A percentile compares a stretch with the other conserved stretches of the same genome.
Evolutionary conservation across 2,329 filamentous ascomycete genomes (phyloP).

Genomic region (Coniosporium tulheliwenetii): DNA sequence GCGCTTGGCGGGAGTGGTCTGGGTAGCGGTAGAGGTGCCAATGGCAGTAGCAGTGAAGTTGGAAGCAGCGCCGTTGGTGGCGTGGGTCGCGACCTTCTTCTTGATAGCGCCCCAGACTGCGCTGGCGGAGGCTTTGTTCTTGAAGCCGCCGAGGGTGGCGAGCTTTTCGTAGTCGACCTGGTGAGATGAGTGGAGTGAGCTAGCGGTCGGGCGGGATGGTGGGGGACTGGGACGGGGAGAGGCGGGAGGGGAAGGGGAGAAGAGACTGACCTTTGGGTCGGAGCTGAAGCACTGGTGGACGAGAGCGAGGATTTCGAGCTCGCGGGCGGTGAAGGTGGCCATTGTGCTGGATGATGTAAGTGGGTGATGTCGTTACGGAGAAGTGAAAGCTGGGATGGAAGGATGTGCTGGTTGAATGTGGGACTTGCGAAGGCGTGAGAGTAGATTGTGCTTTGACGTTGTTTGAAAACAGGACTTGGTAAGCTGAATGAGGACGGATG

Average conservation of each 20-base stretch:
- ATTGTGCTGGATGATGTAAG: not conserved
- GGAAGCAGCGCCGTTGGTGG: not conserved
- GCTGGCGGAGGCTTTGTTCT: conserved; percentile 10
- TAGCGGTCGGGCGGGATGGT: not conserved
- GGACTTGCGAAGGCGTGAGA: not conserved
- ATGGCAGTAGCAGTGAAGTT: not conserved
- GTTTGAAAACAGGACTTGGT: too few species aligned
- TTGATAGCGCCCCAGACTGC: not conserved
- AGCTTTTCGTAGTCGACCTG: conserved; percentile 19
- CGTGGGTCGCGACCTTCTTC: not conserved
- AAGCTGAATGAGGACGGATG: too few species aligned
- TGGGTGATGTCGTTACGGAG: not conserved
- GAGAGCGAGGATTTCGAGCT: conserved; percentile 13
- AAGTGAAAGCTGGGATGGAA: not conserved
- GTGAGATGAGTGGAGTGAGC: not conserved
- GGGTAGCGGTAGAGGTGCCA: not conserved
- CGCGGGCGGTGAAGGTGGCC: conserved; percentile 8
- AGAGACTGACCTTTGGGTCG: conserved; percentile 11
- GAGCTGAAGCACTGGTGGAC: conserved; percentile 16
- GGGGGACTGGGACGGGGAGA: not conserved
- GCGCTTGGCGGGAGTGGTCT: not conserved
- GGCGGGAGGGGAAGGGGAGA: not conserved
- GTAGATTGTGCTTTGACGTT: too few species aligned
- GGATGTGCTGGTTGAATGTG: not conserved
- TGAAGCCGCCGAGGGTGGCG: conserved; percentile 11